Base-by-base conservation (phyloP, 1,139 yeast genomes). In the Diutina mesorugosa region DNA sequence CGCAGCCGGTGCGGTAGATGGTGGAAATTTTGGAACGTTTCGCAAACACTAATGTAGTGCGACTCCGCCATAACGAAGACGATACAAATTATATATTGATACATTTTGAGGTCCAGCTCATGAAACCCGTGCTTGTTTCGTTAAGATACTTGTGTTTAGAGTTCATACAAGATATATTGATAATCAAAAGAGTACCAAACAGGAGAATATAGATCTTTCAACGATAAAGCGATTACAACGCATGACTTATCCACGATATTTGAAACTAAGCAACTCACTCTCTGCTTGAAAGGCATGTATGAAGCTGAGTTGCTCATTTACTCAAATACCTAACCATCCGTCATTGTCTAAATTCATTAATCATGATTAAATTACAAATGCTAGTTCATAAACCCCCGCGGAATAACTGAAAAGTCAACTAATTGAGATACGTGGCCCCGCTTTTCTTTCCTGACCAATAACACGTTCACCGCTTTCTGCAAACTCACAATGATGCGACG, bases 381-480 rank as follows among this genome's bases (percentile, higher is more conserved):
- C 47, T n/a, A 45, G 16, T 6, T 16, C 18, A 45, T 9, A 50
- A 50, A 50, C 41, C 18, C 53, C 6, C 4, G 14, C 3, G 53
- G 53, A 8, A 50, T 28, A 12, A 38, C 53, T 16, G 53, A 8
- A 10, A 38, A 54, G 12, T 45, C 56, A 6, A 60, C 47, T 35
- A 57, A 32, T 32, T 52, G 50, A 55, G 56, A 54, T 9, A 56
- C 59, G 7, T 51, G 26, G 30, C 51, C 26, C n/a, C 80, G 63
- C 56, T 65, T 66, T 57, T 74, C 78, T 61, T 74, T 76, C 53
- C 80, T 62, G 7, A 75, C 78, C 59, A 76, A 65, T 4, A 75
- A 63, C 7, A 54, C 59, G 6, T 74, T 77, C 30, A 71, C 78
- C 6, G 74, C 54, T 29, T 56, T 56, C 60, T 70, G 68, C 57